Base-by-base conservation (phyloP, 108 stramenopile genomes). In the Cyclotella baltica region DNA sequence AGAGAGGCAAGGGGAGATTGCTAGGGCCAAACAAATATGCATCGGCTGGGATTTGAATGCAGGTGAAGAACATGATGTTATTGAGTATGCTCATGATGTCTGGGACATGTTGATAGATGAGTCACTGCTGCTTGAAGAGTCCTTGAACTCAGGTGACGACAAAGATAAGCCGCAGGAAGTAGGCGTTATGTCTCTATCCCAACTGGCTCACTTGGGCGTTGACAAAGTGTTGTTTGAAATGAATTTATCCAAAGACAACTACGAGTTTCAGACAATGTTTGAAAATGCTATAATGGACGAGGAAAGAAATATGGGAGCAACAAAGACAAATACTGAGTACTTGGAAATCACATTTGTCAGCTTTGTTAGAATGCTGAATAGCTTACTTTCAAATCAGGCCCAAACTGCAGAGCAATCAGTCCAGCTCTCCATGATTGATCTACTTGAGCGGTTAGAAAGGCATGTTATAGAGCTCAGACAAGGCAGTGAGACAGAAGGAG, bases 21-120 rank as follows among this genome's bases (percentile, higher is more conserved):
- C 25, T 30, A 73, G 88, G 55, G 76, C 82, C 15, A 36, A 38
- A 51, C 75, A 64, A 10, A 81, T 81, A 19, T 81, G 80, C 61
- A 40, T 62, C 25, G 62, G 67, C 43, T 72, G 72, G 59, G 80
- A 73, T 58, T 58, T 29, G 46, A 28, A 4, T 40, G 34, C 55
- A 9, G 29, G 34, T 18, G 52, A 55, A 31, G 16, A 29, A 33
- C 34, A 10, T 0, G 46, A 58, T 51, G 19, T 0, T 28, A 40
- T 81, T 36, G 81, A 85, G 20, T 68, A 71, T 48, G 80, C 76
- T 4, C 76, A 70, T 3, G 27, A 47, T 19, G 35, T 72, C 6
- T 78, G 80, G 80, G 69, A 78, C 47, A 56, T 34, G 5, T 31
- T 81, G 9, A 57, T 78, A 62, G 81, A 85, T 34, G 70, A 65